Base-by-base conservation (phyloP, 2,329 filamentous ascomycete genomes). In the Juglanconis sp. region DNA sequence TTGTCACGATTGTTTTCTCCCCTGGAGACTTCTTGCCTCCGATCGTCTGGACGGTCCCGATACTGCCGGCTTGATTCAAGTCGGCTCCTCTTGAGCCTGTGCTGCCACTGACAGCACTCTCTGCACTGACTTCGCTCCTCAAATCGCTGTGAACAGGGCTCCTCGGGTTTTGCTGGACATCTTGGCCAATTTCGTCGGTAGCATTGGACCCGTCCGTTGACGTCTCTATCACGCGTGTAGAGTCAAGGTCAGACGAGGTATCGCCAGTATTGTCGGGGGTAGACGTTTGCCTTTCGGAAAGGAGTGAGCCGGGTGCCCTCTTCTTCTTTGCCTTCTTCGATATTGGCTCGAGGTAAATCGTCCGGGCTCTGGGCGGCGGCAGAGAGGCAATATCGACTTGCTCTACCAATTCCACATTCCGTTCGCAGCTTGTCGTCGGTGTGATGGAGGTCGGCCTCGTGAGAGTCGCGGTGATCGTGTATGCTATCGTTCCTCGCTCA, bases 401-500 rank as follows among this genome's bases (percentile, higher is more conserved):
- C 73, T 97, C 92, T 38, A 91, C 78, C 7, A 97, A 79, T 62
- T 87, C 86, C 30, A 99, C 82, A 69, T 92, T 93, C 63, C 87
- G 84, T 66, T 96, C 92, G 74, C 90, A 95, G 40, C 86, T 89
- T 9, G 88, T 83, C 2, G 88, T 92, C 2, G 94, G 88, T 13
- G 88, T 84, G 63, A 97, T 96, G 5, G 92, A 87, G 0, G 90
- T 95, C 24, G 95, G 94, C 59, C 92, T 87, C 24, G 94, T 98
- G 60, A 98, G 74, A 8, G 92, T 97, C 36, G 94, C 89, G 5
- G 91, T 94, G 68, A 98, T 84, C 77, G 94, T 87, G 76, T 98
- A 99, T 24, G 90, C 89, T 68, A 99, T 91, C 2, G 91, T 93
- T 40, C 95, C 95, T 70, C 94, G 87, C 76, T 98, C 95, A 73